These are phyloP conservation scores for Plantago major DNA, from an alignment of 257 asterid genomes.

Conservation along the genomic window DNA sequence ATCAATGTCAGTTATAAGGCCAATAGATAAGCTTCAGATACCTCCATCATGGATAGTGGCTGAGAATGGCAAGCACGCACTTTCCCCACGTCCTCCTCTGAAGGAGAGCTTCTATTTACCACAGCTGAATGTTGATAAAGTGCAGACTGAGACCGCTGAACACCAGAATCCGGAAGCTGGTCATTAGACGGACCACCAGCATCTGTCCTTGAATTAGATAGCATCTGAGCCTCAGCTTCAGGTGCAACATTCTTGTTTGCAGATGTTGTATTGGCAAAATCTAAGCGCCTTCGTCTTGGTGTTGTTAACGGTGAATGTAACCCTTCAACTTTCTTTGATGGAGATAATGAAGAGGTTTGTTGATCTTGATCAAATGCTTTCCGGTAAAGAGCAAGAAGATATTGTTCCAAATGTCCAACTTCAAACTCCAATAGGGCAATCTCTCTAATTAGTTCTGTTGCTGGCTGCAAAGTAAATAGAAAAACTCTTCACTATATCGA, in stretches of 20 bases:
- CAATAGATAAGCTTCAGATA: conserved; percentile 22
- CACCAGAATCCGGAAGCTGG: conserved; percentile 42
- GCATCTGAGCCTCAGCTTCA: conserved; percentile 28
- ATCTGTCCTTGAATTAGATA: conserved; percentile 34
- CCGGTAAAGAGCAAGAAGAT: conserved; percentile 84
- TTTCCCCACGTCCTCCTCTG: conserved; percentile 53
- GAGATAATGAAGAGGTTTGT: conserved; percentile 53
- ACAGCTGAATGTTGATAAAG: conserved; percentile 55
- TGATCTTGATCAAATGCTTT: conserved; percentile 91
- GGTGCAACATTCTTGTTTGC: conserved; percentile 28
- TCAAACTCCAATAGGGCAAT: conserved; percentile 85
- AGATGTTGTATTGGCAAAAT: conserved; percentile 51
- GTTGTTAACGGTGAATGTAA: conserved; percentile 51
- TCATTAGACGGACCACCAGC: conserved; percentile 42
- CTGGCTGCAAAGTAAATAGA: conserved; percentile 56
- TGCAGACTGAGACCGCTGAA: conserved; percentile 80
- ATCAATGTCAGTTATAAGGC: conserved; percentile 1
- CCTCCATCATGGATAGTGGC: conserved; percentile 94
- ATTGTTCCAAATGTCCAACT: conserved; percentile 92
- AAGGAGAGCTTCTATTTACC: conserved; percentile 51
- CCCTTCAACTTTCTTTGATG: conserved; percentile 38
- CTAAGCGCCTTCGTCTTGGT: conserved; percentile 71
- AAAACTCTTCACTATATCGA: conserved; percentile 7
- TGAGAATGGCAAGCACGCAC: conserved; percentile 94
- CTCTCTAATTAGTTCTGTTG: conserved; percentile 84